Base-by-base conservation (phyloP, 1,139 yeast species). In the Candida pseudocylindracea region DNA sequence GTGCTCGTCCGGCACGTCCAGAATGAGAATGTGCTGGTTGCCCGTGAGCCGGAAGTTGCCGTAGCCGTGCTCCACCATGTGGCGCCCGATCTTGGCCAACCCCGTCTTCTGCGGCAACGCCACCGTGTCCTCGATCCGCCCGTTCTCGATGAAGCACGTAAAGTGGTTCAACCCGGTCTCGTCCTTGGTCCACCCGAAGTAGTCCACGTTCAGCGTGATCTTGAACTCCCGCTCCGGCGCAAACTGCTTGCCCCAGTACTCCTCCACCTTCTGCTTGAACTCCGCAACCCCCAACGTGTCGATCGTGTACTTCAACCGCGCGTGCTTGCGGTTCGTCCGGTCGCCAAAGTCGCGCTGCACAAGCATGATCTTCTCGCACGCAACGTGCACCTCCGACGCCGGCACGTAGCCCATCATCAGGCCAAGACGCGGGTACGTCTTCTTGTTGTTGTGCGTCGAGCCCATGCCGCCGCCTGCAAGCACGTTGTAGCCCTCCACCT, bases 401-500 rank as follows among this genome's bases (percentile, higher is more conserved):
- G 70, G 42, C 33, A 74, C 70, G 48, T 57, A 88, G 28, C 96
- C 98, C 42, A 85, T 66, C 55, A 72, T 57, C 15, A 93, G 73
- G 38, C 93, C 96, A 11, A 93, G 69, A 58, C 96, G 70, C 44
- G 98, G 98, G 48, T 88, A 88, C 0, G 98, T 88, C 64, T 85
- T 88, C 49, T 76, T 76, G 60, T 88, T 88, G 62, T 85, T 85
- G 54, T 88, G 98, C 27, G 96, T 88, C 29, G 92, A 68, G 45
- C 96, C 98, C 96, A 88, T 85, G 63, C 96, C 98, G 59, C 96
- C 98, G 52, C 96, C 98, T 39, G 75, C 93, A 39, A 78, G 65
- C 33, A 88, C 71, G 46, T 88, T 85, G 62, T 71, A 88, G 34
- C 96, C 98, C 34, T 53, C 54, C 37, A 63, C 71, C 33, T 63